Conservation (phyloP, 306 rosid genomes). For the Corylus heterophylla region DNA sequence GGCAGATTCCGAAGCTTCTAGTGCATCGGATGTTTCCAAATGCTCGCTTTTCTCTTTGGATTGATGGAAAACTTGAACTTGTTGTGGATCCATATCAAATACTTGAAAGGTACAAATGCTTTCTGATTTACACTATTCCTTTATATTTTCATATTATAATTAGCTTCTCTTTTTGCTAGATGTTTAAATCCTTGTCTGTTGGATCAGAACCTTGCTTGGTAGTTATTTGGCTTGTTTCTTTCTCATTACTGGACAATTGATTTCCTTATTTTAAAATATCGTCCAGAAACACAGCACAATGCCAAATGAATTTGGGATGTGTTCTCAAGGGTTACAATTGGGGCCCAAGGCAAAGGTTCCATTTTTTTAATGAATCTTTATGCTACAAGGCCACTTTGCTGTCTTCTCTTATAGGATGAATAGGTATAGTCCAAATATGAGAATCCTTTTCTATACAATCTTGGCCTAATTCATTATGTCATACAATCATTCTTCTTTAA, state of each 20-base stretch:
- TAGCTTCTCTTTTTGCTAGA: neutral
- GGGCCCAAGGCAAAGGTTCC: neutral
- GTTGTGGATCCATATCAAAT: conserved; percentile 85
- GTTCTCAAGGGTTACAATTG: neutral
- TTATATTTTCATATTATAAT: neutral
- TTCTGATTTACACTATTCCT: conserved; percentile 16
- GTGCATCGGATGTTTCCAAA: conserved; percentile 89
- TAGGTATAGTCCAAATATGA: neutral
- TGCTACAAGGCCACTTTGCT: no score
- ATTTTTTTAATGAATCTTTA: neutral
- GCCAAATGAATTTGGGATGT: neutral
- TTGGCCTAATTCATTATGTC: neutral
- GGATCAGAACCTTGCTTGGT: neutral
- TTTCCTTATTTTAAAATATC: neutral
- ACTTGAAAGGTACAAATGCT: conserved; percentile 72
- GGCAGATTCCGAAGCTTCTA: conserved; percentile 91
- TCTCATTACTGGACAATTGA: neutral
- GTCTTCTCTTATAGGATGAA: neutral
- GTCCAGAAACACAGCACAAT: neutral
- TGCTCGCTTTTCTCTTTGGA: conserved; percentile 87
- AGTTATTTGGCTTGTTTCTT: neutral
- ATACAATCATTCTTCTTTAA: neutral
- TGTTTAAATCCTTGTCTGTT: neutral
- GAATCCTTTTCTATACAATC: neutral
- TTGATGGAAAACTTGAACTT: conserved; percentile 96